Base-by-base conservation (phyloP, 2,329 filamentous ascomycete genomes). In the Alternaria arbusti region DNA sequence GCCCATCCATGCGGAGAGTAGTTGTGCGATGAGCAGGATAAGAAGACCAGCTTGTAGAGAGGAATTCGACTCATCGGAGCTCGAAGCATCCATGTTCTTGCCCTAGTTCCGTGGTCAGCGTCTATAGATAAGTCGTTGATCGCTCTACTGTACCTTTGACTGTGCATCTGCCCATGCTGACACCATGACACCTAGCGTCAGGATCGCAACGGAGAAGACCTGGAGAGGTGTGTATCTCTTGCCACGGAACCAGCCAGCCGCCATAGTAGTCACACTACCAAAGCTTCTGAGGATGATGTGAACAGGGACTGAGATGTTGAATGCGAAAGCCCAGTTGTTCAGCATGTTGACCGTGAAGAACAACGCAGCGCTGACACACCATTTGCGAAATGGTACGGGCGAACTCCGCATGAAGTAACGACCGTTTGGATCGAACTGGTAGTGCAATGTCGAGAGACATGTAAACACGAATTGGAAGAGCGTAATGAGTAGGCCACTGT, bases 311-410 rank as follows among this genome's bases (percentile, higher is more conserved):
- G 94, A 97, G 60, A 99, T 98, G 72, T 94, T 90, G 82, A 97
- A 99, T 66, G 93, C 94, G 80, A 99, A 99, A 7, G 95, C 96
- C 84, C 95, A 95, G 74, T 99, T 99, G 82, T 99, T 99, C 76
- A 99, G 83, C 61, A 98, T 89, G 74, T 98, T 99, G 81, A 99
- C 96, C 66, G 88, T 87, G 79, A 97, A 96, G 82, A 98, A 98
- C 71, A 97, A 87, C 5, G 91, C 84, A 45, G 97, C 97, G 77
- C 97, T 97, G 74, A 95, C 85, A 54, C 92, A 77, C 94, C 96
- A 98, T 77, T 93, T 91, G 51, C 86, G 86, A 58, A 98, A 84
- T 0, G 96, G 96, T 5, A 98, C 93, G 55, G 88, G 89, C 69
- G 94, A 94, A 17, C 88, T 88, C 60, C 88, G 88, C 47, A 98